Evolutionary conservation across 169 alveolate genomes (phyloP).

Genomic region (Cytauxzoon felis): DNA sequence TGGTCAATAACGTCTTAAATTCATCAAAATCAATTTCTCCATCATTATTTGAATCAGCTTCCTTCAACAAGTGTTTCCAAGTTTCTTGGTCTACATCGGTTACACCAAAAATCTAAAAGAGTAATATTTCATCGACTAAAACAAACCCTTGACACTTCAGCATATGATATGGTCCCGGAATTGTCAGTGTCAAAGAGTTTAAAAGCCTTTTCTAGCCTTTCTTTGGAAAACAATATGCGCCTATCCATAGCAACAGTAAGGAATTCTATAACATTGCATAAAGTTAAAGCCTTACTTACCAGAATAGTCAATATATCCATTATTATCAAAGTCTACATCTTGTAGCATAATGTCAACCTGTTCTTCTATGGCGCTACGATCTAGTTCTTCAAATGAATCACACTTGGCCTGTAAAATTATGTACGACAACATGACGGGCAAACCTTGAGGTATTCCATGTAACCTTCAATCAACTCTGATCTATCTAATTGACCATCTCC

Average conservation of each 20-base stretch:
- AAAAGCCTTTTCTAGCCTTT: conserved; percentile 90
- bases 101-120: conserved; percentile 79
- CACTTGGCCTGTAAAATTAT: conserved; percentile 70
- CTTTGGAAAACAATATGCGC: conserved; percentile 78
- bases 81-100: conserved; percentile 70
- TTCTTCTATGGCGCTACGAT: conserved; percentile 75
- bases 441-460: conserved; percentile 74
- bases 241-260: conserved; percentile 90
- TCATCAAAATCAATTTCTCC: conserved; percentile 92
- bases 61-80: conserved; percentile 79
- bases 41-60: conserved; percentile 86
- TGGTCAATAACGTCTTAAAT: conserved; percentile 84
- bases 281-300: conserved; percentile 16
- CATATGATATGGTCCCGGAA: conserved; percentile 89
- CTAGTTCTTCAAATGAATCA: conserved; percentile 68
- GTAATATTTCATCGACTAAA: no score
- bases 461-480: conserved; percentile 81
- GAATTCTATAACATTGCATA: conserved; percentile 79
- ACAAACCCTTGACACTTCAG: conserved; percentile 88
- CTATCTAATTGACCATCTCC: conserved; percentile 85
- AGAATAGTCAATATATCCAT: conserved; percentile 84
- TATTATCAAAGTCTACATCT: conserved; percentile 82
- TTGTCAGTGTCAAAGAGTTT: conserved; percentile 91
- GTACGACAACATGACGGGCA: not conserved
- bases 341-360: conserved; percentile 82